Percentiles rank a stretch among this genome's conserved stretches.
Conservation (phyloP, 768 basidiomycete species). For the Amanita brunnescens region DNA sequence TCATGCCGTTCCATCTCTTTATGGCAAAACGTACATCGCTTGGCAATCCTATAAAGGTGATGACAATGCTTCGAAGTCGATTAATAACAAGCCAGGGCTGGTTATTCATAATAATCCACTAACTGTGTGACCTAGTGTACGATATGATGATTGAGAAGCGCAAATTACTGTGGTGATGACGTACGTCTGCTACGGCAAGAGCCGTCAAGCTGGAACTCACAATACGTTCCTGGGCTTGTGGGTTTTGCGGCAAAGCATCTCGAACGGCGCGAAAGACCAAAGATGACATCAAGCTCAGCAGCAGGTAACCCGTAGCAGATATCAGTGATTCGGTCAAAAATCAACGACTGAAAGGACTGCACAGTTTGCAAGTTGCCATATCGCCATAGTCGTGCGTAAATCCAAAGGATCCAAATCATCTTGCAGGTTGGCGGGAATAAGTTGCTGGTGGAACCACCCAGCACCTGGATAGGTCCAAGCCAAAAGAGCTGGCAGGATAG, state of each 20-base stretch:
- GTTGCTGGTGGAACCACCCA: slow-evolving; percentile 50
- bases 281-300: slow-evolving; percentile 56
- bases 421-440: slow-evolving; percentile 33
- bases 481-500: slow-evolving; percentile 39
- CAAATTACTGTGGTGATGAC: slow-evolving; percentile 14
- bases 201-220: slow-evolving; percentile 54
- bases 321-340: too few species aligned
- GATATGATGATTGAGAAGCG: neutral
- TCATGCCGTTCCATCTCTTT: slow-evolving; percentile 58
- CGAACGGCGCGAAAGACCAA: slow-evolving; percentile 60
- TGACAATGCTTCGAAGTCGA: slow-evolving; percentile 37
- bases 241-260: slow-evolving; percentile 48
- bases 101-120: slow-evolving; percentile 14
- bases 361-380: slow-evolving; percentile 59
- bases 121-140: slow-evolving; percentile 48
- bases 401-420: slow-evolving; percentile 22
- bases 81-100: neutral
- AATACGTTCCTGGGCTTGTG: slow-evolving; percentile 58
- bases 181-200: slow-evolving; percentile 61
- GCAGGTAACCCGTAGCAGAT: slow-evolving; percentile 42
- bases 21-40: slow-evolving; percentile 40
- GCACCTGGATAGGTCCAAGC: slow-evolving; percentile 45
- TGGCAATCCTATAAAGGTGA: slow-evolving; percentile 52
- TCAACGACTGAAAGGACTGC: too few species aligned
- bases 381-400: slow-evolving; percentile 40